Evolutionary conservation across 2,329 filamentous ascomycete genomes (phyloP), one percentile per base, ranked within the genome.

Genomic region (Cladophialophora immunda): DNA sequence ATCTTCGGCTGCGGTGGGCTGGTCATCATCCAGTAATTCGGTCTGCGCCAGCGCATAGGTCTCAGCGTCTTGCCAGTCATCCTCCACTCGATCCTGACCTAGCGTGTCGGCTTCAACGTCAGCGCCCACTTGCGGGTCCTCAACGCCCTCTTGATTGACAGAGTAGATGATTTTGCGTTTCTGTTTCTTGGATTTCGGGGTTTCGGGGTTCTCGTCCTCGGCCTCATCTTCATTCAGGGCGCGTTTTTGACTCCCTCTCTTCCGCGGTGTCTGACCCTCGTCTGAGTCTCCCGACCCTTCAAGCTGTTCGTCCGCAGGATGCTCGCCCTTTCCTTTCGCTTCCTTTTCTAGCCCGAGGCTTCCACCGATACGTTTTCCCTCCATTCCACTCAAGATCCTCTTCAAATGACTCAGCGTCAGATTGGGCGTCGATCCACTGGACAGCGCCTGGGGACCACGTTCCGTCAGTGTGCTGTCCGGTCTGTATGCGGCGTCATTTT

Each of bases 381-480:
- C 69, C 13, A 73, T 68, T 15, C 71, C 72, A 38, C 64, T 54
- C 29, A 71, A 53, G 17, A 73, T 70, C 13, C 71, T 63, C 62
- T 69, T 62, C 15, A 73, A 65, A 27, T 73, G 70, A 58, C 66
- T 67, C 1, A 73, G 66, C 27, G 68, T 72, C 29, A 73, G 58
- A 38, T 73, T 73, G 25, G 67, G 65, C 27, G 53, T 65, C 15
- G 55, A 53, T 36, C 64, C 69, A 1, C 64, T 65, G 11, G 62
- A 63, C 29, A 65, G 52, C 0, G 71, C 67, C 54, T 72, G 64
- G 13, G 70, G 69, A 0, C 72, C 72, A 32, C 64, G 69, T 36
- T 71, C 69, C 19, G 70, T 68, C 1, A 96, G 83, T 5, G 79
- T 77, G 1, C 81, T 75, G 0, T 83, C 76, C 9, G 87, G 89